phyloP scores from a whole-genome alignment of 805 yeast species.

The Kodamaea leandrae region DNA sequence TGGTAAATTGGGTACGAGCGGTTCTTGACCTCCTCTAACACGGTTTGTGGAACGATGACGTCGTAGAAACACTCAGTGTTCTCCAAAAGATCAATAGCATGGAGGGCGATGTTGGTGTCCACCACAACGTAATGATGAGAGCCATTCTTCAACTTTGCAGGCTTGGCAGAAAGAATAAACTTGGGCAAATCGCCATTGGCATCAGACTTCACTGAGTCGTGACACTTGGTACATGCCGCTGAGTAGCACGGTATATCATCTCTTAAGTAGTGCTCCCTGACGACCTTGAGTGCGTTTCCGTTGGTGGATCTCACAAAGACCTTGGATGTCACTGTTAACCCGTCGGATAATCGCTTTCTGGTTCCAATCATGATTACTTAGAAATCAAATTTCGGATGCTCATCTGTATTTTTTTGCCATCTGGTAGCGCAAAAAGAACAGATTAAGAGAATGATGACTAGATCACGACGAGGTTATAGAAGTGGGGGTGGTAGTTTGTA shows the following conservation, averaged over 20 bases:
- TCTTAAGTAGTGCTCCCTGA: slow-evolving; percentile 90
- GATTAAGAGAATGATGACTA: not conserved
- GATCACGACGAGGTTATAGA: too few species aligned
- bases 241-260: slow-evolving; percentile 92
- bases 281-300: slow-evolving; percentile 88
- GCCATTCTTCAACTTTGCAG: slow-evolving; percentile 46
- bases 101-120: slow-evolving; percentile 85
- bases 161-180: slow-evolving; percentile 64
- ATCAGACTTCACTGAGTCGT: slow-evolving; percentile 51
- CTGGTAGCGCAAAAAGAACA: not conserved
- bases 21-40: slow-evolving; percentile 87
- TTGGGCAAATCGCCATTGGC: slow-evolving; percentile 65
- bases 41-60: slow-evolving; percentile 93
- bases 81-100: slow-evolving; percentile 88
- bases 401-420: not conserved
- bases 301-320: slow-evolving; percentile 88
- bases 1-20: slow-evolving; percentile 84
- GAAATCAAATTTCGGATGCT: not conserved
- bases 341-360: slow-evolving; percentile 38
- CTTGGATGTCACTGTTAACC: slow-evolving; percentile 70
- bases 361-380: slow-evolving; percentile 21
- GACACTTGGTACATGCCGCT: slow-evolving; percentile 62
- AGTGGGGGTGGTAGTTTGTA: too few species aligned
- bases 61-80: slow-evolving; percentile 74
- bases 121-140: slow-evolving; percentile 79